A percentile compares a stretch with the other conserved stretches of the same genome.
Conservation (phyloP, 202 grass and related monocot species). For the Brachypodium distachyon region DNA sequence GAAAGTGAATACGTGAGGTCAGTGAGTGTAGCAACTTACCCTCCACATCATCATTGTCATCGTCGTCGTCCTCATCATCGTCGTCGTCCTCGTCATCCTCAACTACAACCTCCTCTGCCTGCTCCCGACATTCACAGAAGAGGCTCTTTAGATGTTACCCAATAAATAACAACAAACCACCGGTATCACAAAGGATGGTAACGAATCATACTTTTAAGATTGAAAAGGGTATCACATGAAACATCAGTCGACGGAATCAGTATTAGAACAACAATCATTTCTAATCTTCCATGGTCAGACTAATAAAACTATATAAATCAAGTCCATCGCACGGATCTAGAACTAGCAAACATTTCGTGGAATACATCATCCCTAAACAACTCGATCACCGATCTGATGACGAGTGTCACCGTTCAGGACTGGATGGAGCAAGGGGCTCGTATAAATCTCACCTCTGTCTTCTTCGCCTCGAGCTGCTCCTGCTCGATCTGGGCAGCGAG, state of each 20-base stretch:
- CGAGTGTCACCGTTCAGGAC: neutral
- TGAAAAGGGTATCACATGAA: neutral
- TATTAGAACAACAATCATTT: neutral
- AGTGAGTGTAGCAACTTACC: conserved; percentile 17
- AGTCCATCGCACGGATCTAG: neutral
- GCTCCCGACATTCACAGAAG: neutral
- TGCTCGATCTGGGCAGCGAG: conserved; percentile 51
- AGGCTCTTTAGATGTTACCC: neutral
- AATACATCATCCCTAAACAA: neutral
- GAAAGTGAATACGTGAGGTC: conserved; percentile 1
- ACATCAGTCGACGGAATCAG: neutral
- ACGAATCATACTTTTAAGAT: neutral
- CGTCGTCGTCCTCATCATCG: conserved; percentile 55
- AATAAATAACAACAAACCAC: neutral
- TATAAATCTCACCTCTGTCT: conserved; percentile 23
- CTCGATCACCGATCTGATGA: neutral
- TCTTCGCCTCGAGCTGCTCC: conserved; percentile 47
- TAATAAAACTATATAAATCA: neutral
- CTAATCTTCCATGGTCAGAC: neutral
- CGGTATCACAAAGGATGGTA: neutral
- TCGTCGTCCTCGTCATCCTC: conserved; percentile 60
- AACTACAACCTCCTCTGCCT: conserved; percentile 47
- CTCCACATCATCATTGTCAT: conserved; percentile 42
- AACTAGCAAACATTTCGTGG: neutral
- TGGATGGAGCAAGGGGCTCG: neutral